Percentiles rank a stretch among this genome's conserved stretches.
Evolutionary conservation across 139 green algal genomes (phyloP).

Genomic region (Chlamydomonas sp.): DNA sequence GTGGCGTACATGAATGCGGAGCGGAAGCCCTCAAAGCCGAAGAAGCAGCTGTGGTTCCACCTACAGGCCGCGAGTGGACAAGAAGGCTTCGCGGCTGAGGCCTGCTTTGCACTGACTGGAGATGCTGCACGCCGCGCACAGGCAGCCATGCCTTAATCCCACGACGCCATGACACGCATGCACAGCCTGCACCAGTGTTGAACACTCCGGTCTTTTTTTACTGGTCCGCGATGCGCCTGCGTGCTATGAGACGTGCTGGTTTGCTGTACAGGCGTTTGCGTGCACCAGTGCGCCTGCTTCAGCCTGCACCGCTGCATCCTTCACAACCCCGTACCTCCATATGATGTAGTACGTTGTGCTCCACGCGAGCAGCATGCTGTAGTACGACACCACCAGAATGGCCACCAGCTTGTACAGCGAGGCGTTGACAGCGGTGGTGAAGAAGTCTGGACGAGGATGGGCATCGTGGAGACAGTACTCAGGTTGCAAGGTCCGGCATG

Average conservation of each 20-base stretch:
- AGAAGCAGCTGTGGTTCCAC: conserved; percentile 59
- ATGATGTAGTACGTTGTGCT: conserved; percentile 43
- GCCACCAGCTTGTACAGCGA: conserved; percentile 38
- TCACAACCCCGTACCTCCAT: conserved; percentile 44
- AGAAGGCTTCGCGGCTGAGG: background rate
- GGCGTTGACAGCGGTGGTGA: conserved; percentile 70
- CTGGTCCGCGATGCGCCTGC: background rate
- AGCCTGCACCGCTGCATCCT: background rate
- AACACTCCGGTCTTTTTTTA: background rate
- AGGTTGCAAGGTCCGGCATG: too few species aligned
- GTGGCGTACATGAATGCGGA: conserved; percentile 75
- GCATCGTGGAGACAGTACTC: too few species aligned
- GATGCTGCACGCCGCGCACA: background rate
- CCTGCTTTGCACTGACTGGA: background rate
- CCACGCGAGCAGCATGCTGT: conserved; percentile 21
- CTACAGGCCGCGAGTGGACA: conserved; percentile 29
- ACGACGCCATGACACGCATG: background rate
- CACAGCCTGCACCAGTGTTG: background rate
- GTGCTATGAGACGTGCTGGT: background rate
- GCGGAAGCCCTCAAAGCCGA: conserved; percentile 60
- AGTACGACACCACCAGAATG: conserved; percentile 19
- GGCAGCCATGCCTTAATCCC: background rate
- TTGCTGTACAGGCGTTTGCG: background rate
- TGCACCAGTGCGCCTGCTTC: background rate
- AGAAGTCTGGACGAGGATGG: conserved; percentile 64